A percentile compares a stretch with the other conserved stretches of the same genome.
phyloP scores from a whole-genome alignment of 2,329 filamentous ascomycete species.

The Shiraia bambusicola region DNA sequence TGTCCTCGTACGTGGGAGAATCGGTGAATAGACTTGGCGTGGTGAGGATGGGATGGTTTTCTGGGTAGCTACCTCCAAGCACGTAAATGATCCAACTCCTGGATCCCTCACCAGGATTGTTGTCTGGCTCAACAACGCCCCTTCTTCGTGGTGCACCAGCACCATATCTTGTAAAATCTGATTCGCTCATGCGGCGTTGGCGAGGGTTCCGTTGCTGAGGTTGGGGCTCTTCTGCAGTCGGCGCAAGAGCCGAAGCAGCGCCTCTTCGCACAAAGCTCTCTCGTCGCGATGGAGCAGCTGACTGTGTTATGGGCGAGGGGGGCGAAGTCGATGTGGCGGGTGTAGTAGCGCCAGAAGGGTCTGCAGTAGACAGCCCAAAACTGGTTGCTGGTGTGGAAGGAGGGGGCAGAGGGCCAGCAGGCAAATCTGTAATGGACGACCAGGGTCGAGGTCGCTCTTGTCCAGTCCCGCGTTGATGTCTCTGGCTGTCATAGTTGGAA shows the following conservation, averaged over 20 bases:
- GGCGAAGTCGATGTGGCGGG: conserved; percentile 36
- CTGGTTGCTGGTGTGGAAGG: conserved; percentile 63
- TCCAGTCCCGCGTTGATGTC: conserved; percentile 50
- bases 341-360: conserved; percentile 54
- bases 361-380: conserved; percentile 53
- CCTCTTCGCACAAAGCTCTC: conserved; percentile 44
- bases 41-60: conserved; percentile 69
- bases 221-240: conserved; percentile 46
- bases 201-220: conserved; percentile 47
- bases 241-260: conserved; percentile 45
- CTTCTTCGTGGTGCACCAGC: conserved; percentile 64
- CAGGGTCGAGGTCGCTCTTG: conserved; percentile 47
- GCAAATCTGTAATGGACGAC: conserved; percentile 56
- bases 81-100: conserved; percentile 74
- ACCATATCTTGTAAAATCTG: conserved; percentile 62
- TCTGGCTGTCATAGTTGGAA: conserved; percentile 55
- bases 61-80: conserved; percentile 67
- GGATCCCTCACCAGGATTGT: conserved; percentile 59
- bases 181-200: conserved; percentile 60
- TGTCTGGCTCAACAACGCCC: conserved; percentile 60
- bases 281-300: conserved; percentile 41
- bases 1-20: conserved; percentile 71
- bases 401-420: conserved; percentile 61
- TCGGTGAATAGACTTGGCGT: conserved; percentile 71
- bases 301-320: conserved; percentile 39